phyloP scores from a whole-genome alignment of 2,329 filamentous ascomycete species.

The Colletotrichum tanaceti region DNA sequence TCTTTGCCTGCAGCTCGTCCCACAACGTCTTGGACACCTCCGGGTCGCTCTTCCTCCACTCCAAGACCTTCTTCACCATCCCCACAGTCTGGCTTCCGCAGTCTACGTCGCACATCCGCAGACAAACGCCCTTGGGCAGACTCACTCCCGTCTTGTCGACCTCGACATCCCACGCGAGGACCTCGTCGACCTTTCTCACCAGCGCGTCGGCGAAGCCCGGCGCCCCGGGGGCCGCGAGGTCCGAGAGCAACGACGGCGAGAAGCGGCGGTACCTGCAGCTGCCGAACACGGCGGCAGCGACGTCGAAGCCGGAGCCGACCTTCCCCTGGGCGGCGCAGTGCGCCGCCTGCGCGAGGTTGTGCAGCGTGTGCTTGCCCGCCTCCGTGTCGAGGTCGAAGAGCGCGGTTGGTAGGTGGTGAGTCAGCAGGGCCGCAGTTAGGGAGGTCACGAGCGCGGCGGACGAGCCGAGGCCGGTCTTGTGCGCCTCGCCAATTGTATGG shows the following conservation, averaged over 20 bases:
- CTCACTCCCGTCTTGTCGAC: constrained; percentile 76
- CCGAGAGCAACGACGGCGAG: constrained; percentile 78
- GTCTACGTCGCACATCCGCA: constrained; percentile 96
- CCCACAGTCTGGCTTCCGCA: constrained; percentile 92
- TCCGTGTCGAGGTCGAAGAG: constrained; percentile 68
- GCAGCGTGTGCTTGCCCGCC: constrained; percentile 71
- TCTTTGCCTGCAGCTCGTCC: constrained; percentile 78
- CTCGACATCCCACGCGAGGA: constrained; percentile 80
- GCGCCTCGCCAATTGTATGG: constrained; percentile 78
- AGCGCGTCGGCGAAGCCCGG: constrained; percentile 75
- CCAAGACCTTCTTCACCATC: constrained; percentile 93
- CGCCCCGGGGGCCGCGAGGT: constrained; percentile 73
- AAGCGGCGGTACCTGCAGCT: constrained; percentile 94
- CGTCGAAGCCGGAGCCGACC: constrained; percentile 94
- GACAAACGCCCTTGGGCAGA: constrained; percentile 77
- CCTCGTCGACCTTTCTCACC: constrained; percentile 73
- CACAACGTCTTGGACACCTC: constrained; percentile 77
- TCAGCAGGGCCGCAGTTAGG: constrained; percentile 80
- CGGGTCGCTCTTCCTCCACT: constrained; percentile 77
- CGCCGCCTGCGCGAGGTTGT: constrained; percentile 93
- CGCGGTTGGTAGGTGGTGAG: constrained; percentile 74
- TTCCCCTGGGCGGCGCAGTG: constrained; percentile 98
- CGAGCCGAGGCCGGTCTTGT: constrained; percentile 96
- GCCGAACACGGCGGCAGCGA: constrained; percentile 92
- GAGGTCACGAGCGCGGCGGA: constrained; percentile 94